A percentile compares a stretch with the other conserved stretches of the same genome.
phyloP scores from a whole-genome alignment of 305 asterid genomes.

The Solanum hybrid region DNA sequence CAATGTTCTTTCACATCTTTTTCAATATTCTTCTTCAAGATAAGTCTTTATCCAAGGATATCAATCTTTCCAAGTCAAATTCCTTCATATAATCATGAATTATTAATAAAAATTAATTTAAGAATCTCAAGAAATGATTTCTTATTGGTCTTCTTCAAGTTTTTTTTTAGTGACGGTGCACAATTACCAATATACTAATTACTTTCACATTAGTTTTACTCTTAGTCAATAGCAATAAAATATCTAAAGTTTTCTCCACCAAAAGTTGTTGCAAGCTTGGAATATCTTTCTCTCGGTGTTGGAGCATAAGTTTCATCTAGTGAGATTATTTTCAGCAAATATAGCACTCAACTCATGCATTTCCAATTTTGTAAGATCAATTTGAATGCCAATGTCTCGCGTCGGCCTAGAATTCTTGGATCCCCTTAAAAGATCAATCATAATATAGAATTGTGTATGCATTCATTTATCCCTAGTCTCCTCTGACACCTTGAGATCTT shows the following conservation, averaged over 20 bases:
- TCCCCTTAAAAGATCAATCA: neutral
- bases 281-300: neutral
- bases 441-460: neutral
- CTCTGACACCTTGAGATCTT: neutral
- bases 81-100: neutral
- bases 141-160: neutral
- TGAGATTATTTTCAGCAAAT: no score
- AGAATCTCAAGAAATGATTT: neutral
- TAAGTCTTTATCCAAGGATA: neutral
- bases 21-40: neutral
- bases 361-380: neutral
- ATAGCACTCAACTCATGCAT: neutral
- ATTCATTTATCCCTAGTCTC: no score
- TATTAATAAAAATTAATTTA: no score
- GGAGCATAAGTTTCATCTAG: neutral
- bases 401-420: neutral
- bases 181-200: neutral
- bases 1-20: neutral
- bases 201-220: neutral
- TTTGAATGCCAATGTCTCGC: neutral
- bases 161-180: neutral
- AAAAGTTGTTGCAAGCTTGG: neutral
- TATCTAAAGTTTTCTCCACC: neutral
- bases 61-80: neutral
- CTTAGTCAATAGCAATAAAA: neutral